phyloP scores from a whole-genome alignment of 1,284 basidiomycete species.

The Trichosporon faecale region DNA sequence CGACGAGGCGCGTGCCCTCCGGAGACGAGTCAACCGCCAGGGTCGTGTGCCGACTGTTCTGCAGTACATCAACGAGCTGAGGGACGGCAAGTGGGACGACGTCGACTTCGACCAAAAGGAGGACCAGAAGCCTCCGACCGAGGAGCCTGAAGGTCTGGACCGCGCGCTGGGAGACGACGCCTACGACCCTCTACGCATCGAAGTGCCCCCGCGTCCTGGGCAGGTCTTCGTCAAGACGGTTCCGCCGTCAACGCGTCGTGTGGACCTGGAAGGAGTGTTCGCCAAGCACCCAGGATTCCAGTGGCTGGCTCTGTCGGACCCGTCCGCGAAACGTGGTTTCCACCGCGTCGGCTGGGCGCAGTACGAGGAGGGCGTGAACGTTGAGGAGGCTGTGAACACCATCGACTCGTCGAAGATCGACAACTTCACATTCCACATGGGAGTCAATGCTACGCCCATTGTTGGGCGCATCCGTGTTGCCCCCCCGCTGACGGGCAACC shows the following conservation, averaged over 20 bases:
- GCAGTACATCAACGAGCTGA: constrained; percentile 71
- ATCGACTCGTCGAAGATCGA: constrained; percentile 87
- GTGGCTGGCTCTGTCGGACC: constrained; percentile 84
- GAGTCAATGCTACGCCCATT: constrained; percentile 73
- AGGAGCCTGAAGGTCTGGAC: constrained; percentile 42
- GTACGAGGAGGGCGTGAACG: constrained; percentile 77
- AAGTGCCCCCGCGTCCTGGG: constrained; percentile 71
- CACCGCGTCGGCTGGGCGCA: constrained; percentile 89
- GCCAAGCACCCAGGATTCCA: constrained; percentile 51
- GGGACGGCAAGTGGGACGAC: constrained; percentile 76
- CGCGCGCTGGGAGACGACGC: constrained; percentile 56
- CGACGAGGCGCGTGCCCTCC: constrained; percentile 64
- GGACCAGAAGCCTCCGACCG: constrained; percentile 24
- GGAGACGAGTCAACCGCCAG: constrained; percentile 70
- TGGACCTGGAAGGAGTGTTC: constrained; percentile 79
- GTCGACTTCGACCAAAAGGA: constrained; percentile 48
- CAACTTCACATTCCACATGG: constrained; percentile 85
- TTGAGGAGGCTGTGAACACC: constrained; percentile 66
- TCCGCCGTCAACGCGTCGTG: constrained; percentile 79
- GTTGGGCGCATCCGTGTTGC: constrained; percentile 71
- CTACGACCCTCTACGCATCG: constrained; percentile 57
- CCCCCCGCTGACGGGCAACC: constrained; percentile 72
- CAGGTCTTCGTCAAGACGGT: constrained; percentile 93
- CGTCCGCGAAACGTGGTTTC: constrained; percentile 80
- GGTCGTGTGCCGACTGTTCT: constrained; percentile 72